A percentile compares a stretch with the other conserved stretches of the same genome.
These are phyloP conservation scores for Lentinula detonsa DNA, from an alignment of 768 basidiomycete genomes.

Conservation along the genomic window DNA sequence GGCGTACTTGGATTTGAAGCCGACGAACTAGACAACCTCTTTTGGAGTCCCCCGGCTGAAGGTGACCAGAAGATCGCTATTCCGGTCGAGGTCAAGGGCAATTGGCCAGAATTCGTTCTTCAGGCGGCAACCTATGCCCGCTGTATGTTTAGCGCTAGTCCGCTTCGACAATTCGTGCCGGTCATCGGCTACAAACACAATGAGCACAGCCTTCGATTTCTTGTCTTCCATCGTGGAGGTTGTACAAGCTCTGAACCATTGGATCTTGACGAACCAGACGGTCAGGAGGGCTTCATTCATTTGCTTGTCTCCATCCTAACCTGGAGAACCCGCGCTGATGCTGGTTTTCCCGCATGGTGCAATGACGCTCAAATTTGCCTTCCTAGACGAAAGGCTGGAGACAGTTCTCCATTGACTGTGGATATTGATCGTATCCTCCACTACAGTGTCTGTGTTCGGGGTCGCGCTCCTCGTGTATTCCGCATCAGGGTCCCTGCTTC, in stretches of 20 bases:
- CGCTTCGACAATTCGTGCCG: not conserved
- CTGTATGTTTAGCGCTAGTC: not conserved
- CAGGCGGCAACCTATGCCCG: not conserved
- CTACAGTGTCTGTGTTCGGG: not conserved
- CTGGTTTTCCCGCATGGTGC: constrained; percentile 8
- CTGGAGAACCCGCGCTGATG: constrained; percentile 7
- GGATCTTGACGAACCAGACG: not conserved
- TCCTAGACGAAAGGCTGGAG: not conserved
- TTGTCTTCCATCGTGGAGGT: not conserved
- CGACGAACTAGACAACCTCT: not conserved
- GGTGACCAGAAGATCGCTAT: not conserved
- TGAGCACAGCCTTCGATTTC: not conserved
- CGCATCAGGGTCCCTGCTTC: not conserved
- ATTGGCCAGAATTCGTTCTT: not conserved
- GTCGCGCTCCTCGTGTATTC: not conserved
- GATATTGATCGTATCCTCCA: not conserved
- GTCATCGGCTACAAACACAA: not conserved
- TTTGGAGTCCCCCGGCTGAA: not conserved
- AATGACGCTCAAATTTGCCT: constrained; percentile 5
- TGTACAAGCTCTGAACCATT: not conserved
- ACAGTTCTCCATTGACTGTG: not conserved
- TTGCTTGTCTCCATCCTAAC: constrained; percentile 8
- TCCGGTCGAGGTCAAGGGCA: not conserved
- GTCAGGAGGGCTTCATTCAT: not conserved
- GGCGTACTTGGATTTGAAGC: not conserved